These are phyloP conservation scores for Citrullus colocynthis DNA, from an alignment of 306 rosid genomes.

Conservation along the genomic window DNA sequence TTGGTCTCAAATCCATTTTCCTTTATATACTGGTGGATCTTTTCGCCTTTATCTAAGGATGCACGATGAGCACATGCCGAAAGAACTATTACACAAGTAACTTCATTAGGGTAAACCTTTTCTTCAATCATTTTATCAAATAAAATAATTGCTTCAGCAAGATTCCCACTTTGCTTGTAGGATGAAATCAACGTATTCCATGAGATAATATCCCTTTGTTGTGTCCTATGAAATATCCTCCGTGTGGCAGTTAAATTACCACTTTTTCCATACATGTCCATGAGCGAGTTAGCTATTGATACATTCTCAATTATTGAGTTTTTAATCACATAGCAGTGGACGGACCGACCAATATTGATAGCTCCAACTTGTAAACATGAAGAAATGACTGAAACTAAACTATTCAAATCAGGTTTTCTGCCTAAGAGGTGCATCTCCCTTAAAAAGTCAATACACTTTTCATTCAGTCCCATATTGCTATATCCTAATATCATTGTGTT, in stretches of 20 bases:
- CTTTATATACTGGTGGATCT: constrained; percentile 33
- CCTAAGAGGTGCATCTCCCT: constrained; percentile 41
- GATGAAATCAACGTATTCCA: constrained; percentile 73
- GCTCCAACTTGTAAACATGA: constrained; percentile 38
- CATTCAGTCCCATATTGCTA: constrained; percentile 22
- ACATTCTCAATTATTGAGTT: constrained; percentile 22
- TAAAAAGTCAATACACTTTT: constrained; percentile 36
- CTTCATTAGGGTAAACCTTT: constrained; percentile 35
- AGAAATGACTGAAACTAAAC: constrained; percentile 40
- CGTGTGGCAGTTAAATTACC: constrained; percentile 28
- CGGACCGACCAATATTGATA: constrained; percentile 37
- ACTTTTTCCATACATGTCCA: constrained; percentile 66
- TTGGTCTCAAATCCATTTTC: constrained; percentile 34
- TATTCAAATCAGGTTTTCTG: constrained; percentile 26
- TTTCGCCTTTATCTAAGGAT: constrained; percentile 41
- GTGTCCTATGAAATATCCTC: constrained; percentile 33
- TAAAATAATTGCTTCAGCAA: constrained; percentile 32
- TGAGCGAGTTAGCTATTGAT: constrained; percentile 38
- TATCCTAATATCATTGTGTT: constrained; percentile 43
- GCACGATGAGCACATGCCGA: constrained; percentile 62
- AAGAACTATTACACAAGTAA: constrained; percentile 43
- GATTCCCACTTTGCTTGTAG: constrained; percentile 28
- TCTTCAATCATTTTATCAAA: constrained; percentile 41
- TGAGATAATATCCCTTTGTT: constrained; percentile 28
- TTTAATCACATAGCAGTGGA: constrained; percentile 48